Evolutionary conservation across 2,329 filamentous ascomycete genomes (phyloP).

Genomic region (Colletotrichum filicis): DNA sequence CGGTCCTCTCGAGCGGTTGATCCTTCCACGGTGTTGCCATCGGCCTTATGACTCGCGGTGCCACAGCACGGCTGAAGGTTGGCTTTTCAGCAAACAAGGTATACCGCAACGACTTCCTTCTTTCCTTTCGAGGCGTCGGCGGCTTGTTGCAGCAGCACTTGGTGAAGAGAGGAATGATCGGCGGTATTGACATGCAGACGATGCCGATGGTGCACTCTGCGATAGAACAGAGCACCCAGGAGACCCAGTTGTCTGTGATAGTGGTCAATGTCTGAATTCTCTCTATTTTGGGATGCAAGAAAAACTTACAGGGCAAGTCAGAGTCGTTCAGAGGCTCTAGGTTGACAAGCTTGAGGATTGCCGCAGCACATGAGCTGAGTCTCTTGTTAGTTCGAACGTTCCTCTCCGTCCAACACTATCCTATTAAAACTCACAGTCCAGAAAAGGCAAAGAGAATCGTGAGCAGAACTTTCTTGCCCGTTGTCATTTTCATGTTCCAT

Average conservation of each 20-base stretch:
- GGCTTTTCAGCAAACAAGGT: neutral
- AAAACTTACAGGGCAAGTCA: slow-evolving; percentile 44
- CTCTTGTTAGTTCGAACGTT: neutral
- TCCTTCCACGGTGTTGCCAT: slow-evolving; percentile 33
- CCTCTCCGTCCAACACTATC: rapidly evolving
- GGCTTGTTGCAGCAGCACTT: slow-evolving; percentile 2
- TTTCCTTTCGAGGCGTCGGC: neutral
- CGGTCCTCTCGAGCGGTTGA: slow-evolving; percentile 9
- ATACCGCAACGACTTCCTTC: neutral
- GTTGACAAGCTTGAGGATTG: slow-evolving; percentile 40
- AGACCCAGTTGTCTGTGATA: slow-evolving; percentile 41
- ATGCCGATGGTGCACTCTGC: slow-evolving; percentile 47
- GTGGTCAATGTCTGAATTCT: too few relatives aligned
- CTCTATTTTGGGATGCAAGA: neutral
- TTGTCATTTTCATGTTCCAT: slow-evolving; percentile 41
- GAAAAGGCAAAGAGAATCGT: slow-evolving; percentile 42
- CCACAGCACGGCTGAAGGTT: neutral
- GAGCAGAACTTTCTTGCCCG: slow-evolving; percentile 41
- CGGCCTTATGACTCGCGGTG: slow-evolving; percentile 12
- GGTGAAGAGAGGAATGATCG: slow-evolving; percentile 41
- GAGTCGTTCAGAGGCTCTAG: slow-evolving; percentile 38
- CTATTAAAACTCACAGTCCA: slow-evolving; percentile 41
- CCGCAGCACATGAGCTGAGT: slow-evolving; percentile 41
- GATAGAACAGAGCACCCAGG: slow-evolving; percentile 44
- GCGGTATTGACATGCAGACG: slow-evolving; percentile 47